Percentiles rank a stretch among this genome's conserved stretches.
Conservation (phyloP, 257 asterid species). For the Penstemon barbatus region DNA sequence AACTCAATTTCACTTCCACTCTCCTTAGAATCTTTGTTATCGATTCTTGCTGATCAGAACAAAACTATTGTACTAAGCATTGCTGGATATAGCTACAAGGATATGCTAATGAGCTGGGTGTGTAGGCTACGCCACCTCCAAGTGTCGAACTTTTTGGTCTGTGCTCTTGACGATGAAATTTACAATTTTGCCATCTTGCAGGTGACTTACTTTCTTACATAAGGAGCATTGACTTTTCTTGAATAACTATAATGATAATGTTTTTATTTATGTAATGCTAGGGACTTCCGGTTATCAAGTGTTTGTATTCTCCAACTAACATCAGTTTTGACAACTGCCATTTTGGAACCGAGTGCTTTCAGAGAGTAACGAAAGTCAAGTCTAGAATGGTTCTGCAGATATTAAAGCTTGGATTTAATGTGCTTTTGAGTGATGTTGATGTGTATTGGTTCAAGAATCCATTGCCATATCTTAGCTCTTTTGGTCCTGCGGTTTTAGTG, state of each 20-base stretch:
- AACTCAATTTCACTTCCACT: conserved; percentile 47
- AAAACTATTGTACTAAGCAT: conserved; percentile 73
- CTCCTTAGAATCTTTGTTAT: conserved; percentile 59
- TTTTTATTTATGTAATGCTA: conserved; percentile 34
- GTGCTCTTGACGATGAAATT: conserved; percentile 76
- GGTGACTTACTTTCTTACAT: conserved; percentile 43
- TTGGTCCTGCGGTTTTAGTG: conserved; percentile 72
- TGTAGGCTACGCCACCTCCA: conserved; percentile 70
- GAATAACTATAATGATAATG: background rate
- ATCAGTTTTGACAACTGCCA: conserved; percentile 91
- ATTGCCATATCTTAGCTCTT: conserved; percentile 63
- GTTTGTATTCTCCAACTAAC: conserved; percentile 55
- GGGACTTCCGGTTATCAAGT: conserved; percentile 87
- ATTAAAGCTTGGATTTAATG: conserved; percentile 68
- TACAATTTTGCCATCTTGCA: conserved; percentile 76
- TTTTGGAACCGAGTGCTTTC: conserved; percentile 92
- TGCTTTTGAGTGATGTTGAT: conserved; percentile 47
- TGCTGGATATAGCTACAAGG: conserved; percentile 89
- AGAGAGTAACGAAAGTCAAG: conserved; percentile 87
- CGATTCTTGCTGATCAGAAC: conserved; percentile 60
- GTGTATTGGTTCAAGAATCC: conserved; percentile 70
- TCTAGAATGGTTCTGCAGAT: conserved; percentile 85
- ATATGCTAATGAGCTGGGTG: conserved; percentile 96
- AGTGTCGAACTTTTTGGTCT: conserved; percentile 65
- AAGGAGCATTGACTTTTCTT: background rate